Percentiles rank a stretch among this genome's conserved stretches.
These are phyloP conservation scores for Kentomonas sorsogonicus DNA, from an alignment of 208 protist species.

Conservation along the genomic window DNA sequence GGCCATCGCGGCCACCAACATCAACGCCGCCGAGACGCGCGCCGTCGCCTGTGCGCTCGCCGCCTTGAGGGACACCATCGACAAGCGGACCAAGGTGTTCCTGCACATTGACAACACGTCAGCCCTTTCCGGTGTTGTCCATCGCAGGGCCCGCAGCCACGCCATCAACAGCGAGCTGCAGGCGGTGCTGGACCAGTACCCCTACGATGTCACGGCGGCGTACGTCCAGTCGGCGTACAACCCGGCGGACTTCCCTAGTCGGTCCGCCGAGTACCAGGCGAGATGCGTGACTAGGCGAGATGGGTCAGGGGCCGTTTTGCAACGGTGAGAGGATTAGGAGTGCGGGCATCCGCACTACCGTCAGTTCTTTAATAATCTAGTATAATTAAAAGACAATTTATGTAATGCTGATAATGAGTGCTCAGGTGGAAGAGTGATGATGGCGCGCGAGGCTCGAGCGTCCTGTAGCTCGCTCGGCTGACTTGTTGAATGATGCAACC, in stretches of 20 bases:
- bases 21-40: constrained; percentile 15
- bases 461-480: no score
- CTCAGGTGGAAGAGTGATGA: no score
- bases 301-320: no score
- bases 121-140: constrained; percentile 7
- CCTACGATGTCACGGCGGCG: constrained; percentile 2
- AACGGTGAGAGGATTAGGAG: no score
- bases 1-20: constrained; percentile 8
- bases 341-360: no score
- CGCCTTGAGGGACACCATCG: not conserved
- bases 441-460: no score
- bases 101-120: constrained; percentile 23
- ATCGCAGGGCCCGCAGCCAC: constrained; percentile 7
- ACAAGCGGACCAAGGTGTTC: not conserved
- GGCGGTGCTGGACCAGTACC: not conserved
- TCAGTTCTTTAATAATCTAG: no score
- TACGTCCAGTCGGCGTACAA: constrained; percentile 9
- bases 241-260: constrained; percentile 10
- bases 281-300: constrained; percentile 6
- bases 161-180: constrained; percentile 11
- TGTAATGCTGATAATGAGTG: no score
- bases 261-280: constrained; percentile 5
- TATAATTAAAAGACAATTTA: no score
- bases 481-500: no score
- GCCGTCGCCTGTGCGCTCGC: constrained; percentile 14